Evolutionary conservation across 1,284 basidiomycete species (phyloP), one percentile per base, ranked within the genome.

Genomic region (Tetrapyrgos nigripes): DNA sequence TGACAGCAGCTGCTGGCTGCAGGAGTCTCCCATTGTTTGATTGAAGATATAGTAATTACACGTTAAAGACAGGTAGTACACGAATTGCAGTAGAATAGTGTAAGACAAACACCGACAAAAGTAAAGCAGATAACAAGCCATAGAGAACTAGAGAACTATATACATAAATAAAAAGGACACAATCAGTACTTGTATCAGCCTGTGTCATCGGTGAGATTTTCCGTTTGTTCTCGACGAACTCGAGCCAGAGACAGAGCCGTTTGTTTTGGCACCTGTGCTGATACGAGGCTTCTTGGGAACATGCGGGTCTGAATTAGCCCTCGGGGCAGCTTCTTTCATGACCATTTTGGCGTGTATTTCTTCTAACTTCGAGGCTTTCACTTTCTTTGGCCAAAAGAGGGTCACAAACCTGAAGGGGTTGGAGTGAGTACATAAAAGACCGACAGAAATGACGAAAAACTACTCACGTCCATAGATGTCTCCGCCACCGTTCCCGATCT

Each of bases 321-420:
- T 76, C 17, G 86, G 83, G 48, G 82, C 81, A 47, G 81, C 79
- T 70, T 92, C 90, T 73, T 93, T 92, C 82, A 89, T 89, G 60
- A 94, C 92, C 88, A 97, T 93, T 78, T 96, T 96, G 17, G 92
- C 90, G 68, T 96, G 94, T 45, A 97, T 96, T 69, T 94, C 93
- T 74, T 96, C 92, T 44, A 97, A 79, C 74, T 96, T 96, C 19
- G 85, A 86, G 13, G 94, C 93, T 73, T 93, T 95, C 64, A 97
- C 94, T 76, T 96, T 94, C 78, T 96, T 94, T 3, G 96, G 96
- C 96, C 96, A 98, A 79, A 98, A 98, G 59, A 96, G 83, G 1
- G 94, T 95, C 33, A 96, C 93, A 65, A 97, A 97, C 45, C 92
- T 94, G 64, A 23, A 37, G 54, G 26, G 50, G 4, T 40, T 40